A percentile compares a stretch with the other conserved stretches of the same genome.
These are phyloP conservation scores for Colletotrichum limetticola DNA, from an alignment of 2,329 filamentous ascomycete genomes.

Conservation along the genomic window DNA sequence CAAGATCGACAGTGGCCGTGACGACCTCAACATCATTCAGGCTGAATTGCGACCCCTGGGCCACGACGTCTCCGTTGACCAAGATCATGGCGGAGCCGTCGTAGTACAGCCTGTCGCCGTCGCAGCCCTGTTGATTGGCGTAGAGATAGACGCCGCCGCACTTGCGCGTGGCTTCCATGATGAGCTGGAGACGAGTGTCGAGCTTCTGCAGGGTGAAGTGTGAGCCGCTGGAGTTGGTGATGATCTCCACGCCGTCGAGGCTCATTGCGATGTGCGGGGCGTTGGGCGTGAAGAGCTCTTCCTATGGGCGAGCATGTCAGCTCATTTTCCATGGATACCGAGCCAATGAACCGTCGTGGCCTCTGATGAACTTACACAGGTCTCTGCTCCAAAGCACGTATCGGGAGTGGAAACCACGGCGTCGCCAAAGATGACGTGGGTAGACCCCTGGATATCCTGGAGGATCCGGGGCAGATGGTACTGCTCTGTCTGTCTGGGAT, in stretches of 20 bases:
- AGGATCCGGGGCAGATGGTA: conserved; percentile 72
- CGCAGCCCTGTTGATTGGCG: conserved; percentile 63
- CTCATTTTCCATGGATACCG: not conserved
- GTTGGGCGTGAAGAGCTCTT: conserved; percentile 72
- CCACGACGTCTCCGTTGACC: conserved; percentile 71
- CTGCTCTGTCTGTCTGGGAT: conserved; percentile 68
- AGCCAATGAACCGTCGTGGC: not conserved
- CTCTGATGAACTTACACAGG: conserved; percentile 57
- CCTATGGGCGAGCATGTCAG: not conserved
- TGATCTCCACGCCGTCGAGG: conserved; percentile 73
- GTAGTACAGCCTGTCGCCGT: conserved; percentile 63
- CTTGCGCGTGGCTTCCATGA: conserved; percentile 70
- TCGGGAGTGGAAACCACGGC: conserved; percentile 69
- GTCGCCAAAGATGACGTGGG: conserved; percentile 73
- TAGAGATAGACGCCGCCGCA: conserved; percentile 61
- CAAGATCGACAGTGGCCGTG: conserved; percentile 74
- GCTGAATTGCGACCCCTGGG: conserved; percentile 42
- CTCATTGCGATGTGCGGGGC: conserved; percentile 41
- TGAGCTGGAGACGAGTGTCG: conserved; percentile 70
- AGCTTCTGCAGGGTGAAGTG: conserved; percentile 73
- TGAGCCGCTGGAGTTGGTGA: conserved; percentile 75
- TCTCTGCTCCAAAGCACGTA: conserved; percentile 67
- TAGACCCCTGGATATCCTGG: conserved; percentile 58
- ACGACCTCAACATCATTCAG: conserved; percentile 74
- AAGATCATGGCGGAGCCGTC: conserved; percentile 71